These are phyloP conservation scores for Pleurotus tuoliensis DNA, from an alignment of 768 basidiomycete species.

Conservation along the genomic window DNA sequence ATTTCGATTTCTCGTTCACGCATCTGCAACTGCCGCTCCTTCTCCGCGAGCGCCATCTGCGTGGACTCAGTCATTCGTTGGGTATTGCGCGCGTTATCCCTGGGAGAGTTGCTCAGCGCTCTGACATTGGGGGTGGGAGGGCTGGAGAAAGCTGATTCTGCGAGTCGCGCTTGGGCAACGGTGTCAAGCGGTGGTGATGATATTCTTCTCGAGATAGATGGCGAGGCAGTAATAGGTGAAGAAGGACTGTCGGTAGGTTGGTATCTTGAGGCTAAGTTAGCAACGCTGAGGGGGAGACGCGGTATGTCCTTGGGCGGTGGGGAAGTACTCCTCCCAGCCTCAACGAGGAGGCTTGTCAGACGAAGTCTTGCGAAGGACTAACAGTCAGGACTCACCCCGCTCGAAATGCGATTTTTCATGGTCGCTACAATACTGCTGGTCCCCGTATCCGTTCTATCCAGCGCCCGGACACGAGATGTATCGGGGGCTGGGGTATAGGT, in stretches of 20 bases:
- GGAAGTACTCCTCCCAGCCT: constrained; percentile 46
- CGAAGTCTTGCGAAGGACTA: too few species aligned
- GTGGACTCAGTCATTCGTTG: constrained; percentile 46
- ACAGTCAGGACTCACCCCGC: constrained; percentile 37
- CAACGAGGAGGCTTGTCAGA: not conserved
- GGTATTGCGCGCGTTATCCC: constrained; percentile 20
- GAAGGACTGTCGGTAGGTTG: constrained; percentile 38
- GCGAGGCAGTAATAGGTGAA: constrained; percentile 37
- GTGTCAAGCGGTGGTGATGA: constrained; percentile 14
- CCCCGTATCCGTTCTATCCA: constrained; percentile 52
- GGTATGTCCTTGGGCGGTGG: constrained; percentile 61
- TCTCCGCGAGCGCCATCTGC: constrained; percentile 50
- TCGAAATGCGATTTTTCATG: constrained; percentile 62
- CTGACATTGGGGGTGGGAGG: not conserved
- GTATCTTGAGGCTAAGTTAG: constrained; percentile 60
- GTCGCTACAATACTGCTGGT: constrained; percentile 60
- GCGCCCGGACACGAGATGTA: constrained; percentile 4
- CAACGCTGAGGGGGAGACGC: constrained; percentile 59
- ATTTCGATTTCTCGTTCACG: constrained; percentile 53
- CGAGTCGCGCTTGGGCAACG: constrained; percentile 17
- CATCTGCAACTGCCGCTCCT: constrained; percentile 48
- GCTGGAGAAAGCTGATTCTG: constrained; percentile 17
- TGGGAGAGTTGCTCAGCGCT: not conserved
- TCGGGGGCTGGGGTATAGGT: not conserved
- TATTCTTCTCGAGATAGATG: constrained; percentile 22